A percentile compares a stretch with the other conserved stretches of the same genome.
Conservation (phyloP, 1,139 yeast species). For the Maudiozyma humilis region DNA sequence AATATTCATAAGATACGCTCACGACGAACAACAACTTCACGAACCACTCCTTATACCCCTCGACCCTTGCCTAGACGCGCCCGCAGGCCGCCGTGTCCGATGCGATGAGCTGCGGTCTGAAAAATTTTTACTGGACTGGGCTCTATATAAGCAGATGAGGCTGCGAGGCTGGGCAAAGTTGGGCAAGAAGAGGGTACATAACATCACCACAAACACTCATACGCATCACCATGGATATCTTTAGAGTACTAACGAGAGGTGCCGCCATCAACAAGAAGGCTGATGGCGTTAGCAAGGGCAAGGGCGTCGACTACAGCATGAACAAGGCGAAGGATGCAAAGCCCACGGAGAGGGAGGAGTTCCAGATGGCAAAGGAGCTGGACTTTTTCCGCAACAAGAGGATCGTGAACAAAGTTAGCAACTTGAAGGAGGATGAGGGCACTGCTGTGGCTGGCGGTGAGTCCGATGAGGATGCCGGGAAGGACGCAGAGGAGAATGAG, state of each 20-base stretch:
- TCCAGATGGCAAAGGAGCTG: conserved; percentile 50
- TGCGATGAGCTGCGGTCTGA: neutral
- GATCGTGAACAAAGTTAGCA: conserved; percentile 26
- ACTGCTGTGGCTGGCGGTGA: conserved; percentile 4
- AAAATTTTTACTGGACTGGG: neutral
- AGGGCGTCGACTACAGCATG: conserved; percentile 24
- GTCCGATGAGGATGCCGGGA: conserved; percentile 19
- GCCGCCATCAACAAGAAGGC: conserved; percentile 57
- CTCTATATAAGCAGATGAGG: neutral
- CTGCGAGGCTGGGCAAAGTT: neutral
- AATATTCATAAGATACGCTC: neutral
- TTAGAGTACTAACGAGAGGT: conserved; percentile 76
- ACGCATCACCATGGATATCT: conserved; percentile 66
- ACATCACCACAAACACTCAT: neutral
- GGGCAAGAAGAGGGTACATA: neutral
- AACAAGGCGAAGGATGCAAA: conserved; percentile 4
- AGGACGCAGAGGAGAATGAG: conserved; percentile 21
- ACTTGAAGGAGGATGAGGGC: conserved; percentile 16
- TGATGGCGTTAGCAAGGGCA: conserved; percentile 14
- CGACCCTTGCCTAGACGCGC: no score
- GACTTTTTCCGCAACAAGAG: conserved; percentile 63
- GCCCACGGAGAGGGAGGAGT: conserved; percentile 29
- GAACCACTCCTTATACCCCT: neutral
- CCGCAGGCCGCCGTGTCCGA: neutral
- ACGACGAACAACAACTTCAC: neutral